phyloP scores from a whole-genome alignment of 1,284 basidiomycete species.

The Fomitopsis betulina region DNA sequence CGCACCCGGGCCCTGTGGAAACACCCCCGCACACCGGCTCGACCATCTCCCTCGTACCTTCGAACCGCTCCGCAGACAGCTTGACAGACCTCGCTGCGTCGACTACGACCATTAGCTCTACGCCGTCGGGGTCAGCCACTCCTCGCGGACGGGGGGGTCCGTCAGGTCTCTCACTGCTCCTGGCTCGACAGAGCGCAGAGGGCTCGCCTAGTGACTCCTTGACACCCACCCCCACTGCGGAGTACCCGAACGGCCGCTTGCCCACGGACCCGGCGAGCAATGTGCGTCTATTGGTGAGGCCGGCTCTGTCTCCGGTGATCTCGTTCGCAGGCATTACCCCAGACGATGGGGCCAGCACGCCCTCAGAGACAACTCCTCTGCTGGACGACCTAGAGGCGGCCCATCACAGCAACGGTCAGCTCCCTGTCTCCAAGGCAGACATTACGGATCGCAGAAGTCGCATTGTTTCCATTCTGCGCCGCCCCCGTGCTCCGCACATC shows the following conservation, averaged over 20 bases:
- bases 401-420: slow-evolving; percentile 13
- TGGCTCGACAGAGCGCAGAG: slow-evolving; percentile 26
- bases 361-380: slow-evolving; percentile 20
- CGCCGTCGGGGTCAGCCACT: slow-evolving; percentile 17
- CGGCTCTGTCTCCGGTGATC: not conserved
- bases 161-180: slow-evolving; percentile 39
- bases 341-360: not conserved
- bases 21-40: slow-evolving; percentile 23
- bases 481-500: not conserved
- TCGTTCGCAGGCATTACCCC: slow-evolving; percentile 1
- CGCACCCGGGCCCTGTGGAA: slow-evolving; percentile 9
- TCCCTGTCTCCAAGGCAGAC: slow-evolving; percentile 7
- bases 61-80: slow-evolving; percentile 15
- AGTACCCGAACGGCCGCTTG: not conserved
- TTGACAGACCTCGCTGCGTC: slow-evolving; percentile 27
- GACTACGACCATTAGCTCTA: slow-evolving; percentile 29
- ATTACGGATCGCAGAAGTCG: slow-evolving; percentile 13
- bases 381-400: slow-evolving; percentile 24
- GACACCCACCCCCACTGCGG: slow-evolving; percentile 9
- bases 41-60: slow-evolving; percentile 21
- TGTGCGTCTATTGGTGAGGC: not conserved
- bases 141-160: slow-evolving; percentile 20
- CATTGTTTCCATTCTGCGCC: not conserved
- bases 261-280: not conserved
- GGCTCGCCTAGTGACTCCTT: slow-evolving; percentile 7